Base-by-base conservation (phyloP, 768 basidiomycete genomes). In the Neoboletus subvelutipes region DNA sequence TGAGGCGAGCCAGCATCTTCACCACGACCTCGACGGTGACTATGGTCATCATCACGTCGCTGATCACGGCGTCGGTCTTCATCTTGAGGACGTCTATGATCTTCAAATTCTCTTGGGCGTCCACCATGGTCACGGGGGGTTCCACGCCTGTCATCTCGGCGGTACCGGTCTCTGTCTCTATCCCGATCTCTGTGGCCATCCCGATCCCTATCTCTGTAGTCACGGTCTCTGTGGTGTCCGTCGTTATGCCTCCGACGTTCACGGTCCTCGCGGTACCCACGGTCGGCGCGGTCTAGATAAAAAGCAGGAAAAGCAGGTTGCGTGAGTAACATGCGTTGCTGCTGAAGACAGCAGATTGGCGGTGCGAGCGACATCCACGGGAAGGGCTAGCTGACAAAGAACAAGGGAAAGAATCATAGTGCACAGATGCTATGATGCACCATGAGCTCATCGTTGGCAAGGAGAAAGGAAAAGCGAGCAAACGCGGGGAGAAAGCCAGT, bases 171-270 rank as follows among this genome's bases (percentile, higher is more conserved):
- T 56, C 73, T 72, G 50, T 74, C 75, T 40, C 76, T 58, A 5
- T 70, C 67, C 10, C 72, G 51, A 45, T 68, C 66, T 37, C 72
- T 47, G 52, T 69, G 64, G 18, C 61, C 57, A 22, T 69, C 73
- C 47, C 75, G 68, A 45, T 80, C 75, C 40, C 77, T 62, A 57
- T 85, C 84, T 43, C 77, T 72, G 63, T 77, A 73, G 48, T 84
- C 84, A 45, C 83, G 76, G 56, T 83, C 78, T 37, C 81, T 75
- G 60, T 81, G 78, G 52, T 77, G 77, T 55, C 78, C 79, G 31
- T 83, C 73, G 52, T 82, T 85, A 59, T 86, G 85, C 61, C 86
- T 80, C 60, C 87, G 80, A 47, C 85, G 81, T 51, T 86, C 78
- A 61, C 88, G 83, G 70, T 89, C 83, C 59, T 76, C 75, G 52